Base-by-base conservation (phyloP, 148 eudicot species). In the Rheum nobile region DNA sequence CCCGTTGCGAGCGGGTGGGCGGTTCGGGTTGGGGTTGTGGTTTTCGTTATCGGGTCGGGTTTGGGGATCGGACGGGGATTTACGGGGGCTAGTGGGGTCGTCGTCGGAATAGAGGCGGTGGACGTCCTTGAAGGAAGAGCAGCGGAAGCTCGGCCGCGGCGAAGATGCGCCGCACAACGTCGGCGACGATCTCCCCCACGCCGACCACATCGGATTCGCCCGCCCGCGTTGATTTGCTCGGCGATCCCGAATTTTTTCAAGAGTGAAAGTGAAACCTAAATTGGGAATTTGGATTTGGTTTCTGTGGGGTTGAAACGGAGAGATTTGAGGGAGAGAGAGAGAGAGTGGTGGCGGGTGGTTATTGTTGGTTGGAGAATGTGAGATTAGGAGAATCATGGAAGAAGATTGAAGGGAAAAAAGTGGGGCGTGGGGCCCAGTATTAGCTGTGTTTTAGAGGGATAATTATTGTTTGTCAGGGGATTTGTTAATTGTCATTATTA, bases 111-210 rank as follows among this genome's bases (percentile, higher is more conserved):
- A 82, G 75, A 91, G 87, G 37, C 65, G 37, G 22, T 88, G 87
- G 61, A 92, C 73, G 74, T 89, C 97, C 81, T 92, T 92, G 82
- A 92, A 92, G 37, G 97, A 89, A 39, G 86, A 82, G 75, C 88
- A 83, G 22, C 82, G 72, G 71, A 65, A 73, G 65, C 21, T 19
- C 21, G 57, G 31, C 31, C 32, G 65, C 2, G 73, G 14, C 0
- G 79, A 68, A 17, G 75, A 3, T 32, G 57, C 42, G 13, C 65
- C 75, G 76, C 71, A 71, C 32, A 41, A 29, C 13, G 50, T 79
- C 44, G 72, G 75, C 26, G 76, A 80, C 21, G 87, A 74, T 77
- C 80, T 88, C 21, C 72, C 39, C 82, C 88, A 82, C 34, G 79
- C 65, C 17, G 80, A 82, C 91, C 87, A 88, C 91, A 89, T 85